phyloP scores from a whole-genome alignment of 2,329 filamentous ascomycete genomes.

The Elsinoe arachidis region DNA sequence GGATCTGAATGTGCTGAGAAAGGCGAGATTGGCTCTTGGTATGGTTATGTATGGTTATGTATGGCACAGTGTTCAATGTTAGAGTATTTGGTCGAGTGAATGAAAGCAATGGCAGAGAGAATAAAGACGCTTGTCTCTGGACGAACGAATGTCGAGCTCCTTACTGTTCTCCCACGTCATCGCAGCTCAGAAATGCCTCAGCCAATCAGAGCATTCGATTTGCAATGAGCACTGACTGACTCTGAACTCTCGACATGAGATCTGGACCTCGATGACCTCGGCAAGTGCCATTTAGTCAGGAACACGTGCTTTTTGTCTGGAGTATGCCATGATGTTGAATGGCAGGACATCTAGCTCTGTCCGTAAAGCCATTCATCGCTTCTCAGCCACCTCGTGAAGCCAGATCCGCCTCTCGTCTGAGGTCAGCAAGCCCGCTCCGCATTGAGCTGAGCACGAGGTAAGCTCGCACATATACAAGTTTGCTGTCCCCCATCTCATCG shows the following conservation, averaged over 20 bases:
- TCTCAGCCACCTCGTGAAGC: too few species aligned
- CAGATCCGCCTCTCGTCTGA: neutral
- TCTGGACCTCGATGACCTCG: neutral
- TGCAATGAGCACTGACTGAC: slow-evolving; percentile 3
- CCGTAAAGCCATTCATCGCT: too few species aligned
- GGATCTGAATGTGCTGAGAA: neutral
- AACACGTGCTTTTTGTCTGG: neutral
- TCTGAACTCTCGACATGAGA: neutral
- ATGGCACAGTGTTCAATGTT: neutral
- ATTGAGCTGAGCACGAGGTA: neutral
- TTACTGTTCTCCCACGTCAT: slow-evolving; percentile 1
- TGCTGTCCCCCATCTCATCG: too few species aligned
- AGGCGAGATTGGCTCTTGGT: neutral
- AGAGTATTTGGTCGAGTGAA: neutral
- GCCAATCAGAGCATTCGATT: slow-evolving; percentile 7
- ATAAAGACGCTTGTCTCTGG: neutral
- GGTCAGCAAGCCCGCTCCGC: neutral
- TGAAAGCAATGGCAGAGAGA: neutral
- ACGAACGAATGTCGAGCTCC: neutral
- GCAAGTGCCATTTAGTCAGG: neutral
- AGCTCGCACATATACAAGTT: neutral
- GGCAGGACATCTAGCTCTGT: neutral
- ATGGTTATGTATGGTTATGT: neutral
- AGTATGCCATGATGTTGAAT: too few species aligned
- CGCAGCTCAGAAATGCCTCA: neutral